A percentile compares a stretch with the other conserved stretches of the same genome.
These are phyloP conservation scores for Patellaria atrata DNA, from an alignment of 495 filamentous ascomycete species.

Conservation along the genomic window DNA sequence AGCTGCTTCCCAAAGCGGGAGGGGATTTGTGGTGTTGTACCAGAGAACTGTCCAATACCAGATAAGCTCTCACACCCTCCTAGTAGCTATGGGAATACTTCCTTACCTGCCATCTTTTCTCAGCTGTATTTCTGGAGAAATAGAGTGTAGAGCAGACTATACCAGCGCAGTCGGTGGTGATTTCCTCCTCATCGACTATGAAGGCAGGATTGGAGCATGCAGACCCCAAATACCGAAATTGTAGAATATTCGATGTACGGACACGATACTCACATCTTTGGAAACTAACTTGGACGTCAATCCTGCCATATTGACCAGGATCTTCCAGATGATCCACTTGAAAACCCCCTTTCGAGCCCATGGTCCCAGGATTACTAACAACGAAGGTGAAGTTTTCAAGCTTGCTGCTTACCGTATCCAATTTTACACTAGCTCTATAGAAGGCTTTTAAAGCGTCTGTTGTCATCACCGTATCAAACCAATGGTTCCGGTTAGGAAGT, in stretches of 20 bases:
- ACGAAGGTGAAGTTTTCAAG: constrained; percentile 32
- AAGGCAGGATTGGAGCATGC: no score
- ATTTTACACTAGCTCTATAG: constrained; percentile 25
- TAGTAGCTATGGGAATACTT: no score
- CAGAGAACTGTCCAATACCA: not conserved
- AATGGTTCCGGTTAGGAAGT: constrained; percentile 36
- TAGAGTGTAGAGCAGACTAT: constrained; percentile 2
- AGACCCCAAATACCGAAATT: no score
- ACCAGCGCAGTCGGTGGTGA: constrained; percentile 5
- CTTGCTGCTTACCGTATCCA: constrained; percentile 1
- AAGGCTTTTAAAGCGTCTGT: constrained; percentile 30
- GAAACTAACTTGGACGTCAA: constrained; percentile 9
- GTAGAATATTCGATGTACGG: constrained; percentile 19
- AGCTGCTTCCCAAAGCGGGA: constrained; percentile 32
- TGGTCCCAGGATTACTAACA: constrained; percentile 36
- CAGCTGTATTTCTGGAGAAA: not conserved
- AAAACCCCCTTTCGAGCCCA: constrained; percentile 36
- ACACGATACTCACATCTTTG: constrained; percentile 6
- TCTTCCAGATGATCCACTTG: constrained; percentile 32
- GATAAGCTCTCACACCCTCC: constrained; percentile 1
- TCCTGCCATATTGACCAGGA: constrained; percentile 29
- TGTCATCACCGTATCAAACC: constrained; percentile 35
- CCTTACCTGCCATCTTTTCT: not conserved
- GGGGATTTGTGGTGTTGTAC: constrained; percentile 4
- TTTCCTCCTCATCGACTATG: not conserved